These are phyloP conservation scores for Backusella luteola DNA, from an alignment of 192 early-diverging fungal species.

Conservation along the genomic window DNA sequence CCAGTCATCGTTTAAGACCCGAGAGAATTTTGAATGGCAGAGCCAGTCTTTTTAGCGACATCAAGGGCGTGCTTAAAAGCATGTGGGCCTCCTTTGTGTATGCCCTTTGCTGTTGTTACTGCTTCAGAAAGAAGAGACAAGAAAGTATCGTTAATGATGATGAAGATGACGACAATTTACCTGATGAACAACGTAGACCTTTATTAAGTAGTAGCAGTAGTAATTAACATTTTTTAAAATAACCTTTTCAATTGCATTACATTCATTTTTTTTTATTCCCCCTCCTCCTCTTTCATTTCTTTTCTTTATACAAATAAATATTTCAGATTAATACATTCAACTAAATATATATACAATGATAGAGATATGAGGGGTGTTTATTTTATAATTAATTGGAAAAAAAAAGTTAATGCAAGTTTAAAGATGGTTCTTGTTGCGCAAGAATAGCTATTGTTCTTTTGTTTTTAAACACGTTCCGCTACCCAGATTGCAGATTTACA, in stretches of 20 bases:
- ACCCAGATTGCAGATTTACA: slow-evolving; percentile 92
- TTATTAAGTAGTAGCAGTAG: background rate
- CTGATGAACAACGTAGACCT: slow-evolving; percentile 7
- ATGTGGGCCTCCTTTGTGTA: background rate
- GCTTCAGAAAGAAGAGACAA: slow-evolving; percentile 8
- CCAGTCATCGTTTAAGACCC: slow-evolving; percentile 16
- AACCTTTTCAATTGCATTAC: background rate
- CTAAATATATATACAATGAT: no score
- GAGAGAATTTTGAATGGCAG: slow-evolving; percentile 18
- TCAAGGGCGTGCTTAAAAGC: background rate
- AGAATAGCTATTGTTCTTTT: background rate
- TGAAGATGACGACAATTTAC: background rate
- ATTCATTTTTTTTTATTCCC: background rate
- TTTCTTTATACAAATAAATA: background rate
- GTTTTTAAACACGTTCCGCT: slow-evolving; percentile 70
- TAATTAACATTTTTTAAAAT: background rate
- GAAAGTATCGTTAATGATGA: background rate
- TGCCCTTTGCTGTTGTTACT: background rate
- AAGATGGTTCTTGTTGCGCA: no score
- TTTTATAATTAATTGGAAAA: no score
- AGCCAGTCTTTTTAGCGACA: slow-evolving; percentile 19
- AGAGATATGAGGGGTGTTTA: no score
- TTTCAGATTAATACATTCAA: no score
- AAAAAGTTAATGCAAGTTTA: background rate
- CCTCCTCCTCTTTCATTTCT: background rate